phyloP scores from a whole-genome alignment of 163 green algal species.

The Volvox carteri region DNA sequence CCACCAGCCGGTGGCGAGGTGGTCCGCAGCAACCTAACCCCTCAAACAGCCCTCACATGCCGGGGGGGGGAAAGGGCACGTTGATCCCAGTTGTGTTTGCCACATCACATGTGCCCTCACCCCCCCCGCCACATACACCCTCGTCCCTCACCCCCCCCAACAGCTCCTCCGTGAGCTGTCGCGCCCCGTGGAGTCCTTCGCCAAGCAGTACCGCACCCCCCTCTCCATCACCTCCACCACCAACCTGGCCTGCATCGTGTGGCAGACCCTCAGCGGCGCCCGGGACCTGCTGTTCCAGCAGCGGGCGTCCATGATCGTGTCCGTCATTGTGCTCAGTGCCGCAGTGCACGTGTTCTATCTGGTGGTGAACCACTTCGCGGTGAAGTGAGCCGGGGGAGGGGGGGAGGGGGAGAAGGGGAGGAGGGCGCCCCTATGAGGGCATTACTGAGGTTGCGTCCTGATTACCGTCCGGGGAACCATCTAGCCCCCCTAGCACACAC shows the following conservation, averaged over 20 bases:
- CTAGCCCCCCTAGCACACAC: no score
- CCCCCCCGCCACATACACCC: background rate
- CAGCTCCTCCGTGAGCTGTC: constrained; percentile 58
- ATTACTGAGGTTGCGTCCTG: no score
- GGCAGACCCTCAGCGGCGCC: constrained; percentile 66
- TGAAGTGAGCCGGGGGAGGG: constrained; percentile 45
- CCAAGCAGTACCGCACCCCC: constrained; percentile 56
- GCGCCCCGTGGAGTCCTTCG: constrained; percentile 58
- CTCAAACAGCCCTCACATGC: no score
- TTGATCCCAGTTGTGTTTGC: background rate
- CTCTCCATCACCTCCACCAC: constrained; percentile 65
- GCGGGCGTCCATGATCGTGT: constrained; percentile 47
- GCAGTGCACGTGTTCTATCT: constrained; percentile 67
- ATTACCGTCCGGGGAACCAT: no score
- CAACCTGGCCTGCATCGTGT: constrained; percentile 80
- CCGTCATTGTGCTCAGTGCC: constrained; percentile 56
- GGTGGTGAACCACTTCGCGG: constrained; percentile 59
- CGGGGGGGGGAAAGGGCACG: no score
- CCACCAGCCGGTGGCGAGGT: no score
- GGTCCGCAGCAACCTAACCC: no score
- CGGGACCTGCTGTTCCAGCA: constrained; percentile 57
- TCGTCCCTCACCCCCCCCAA: no score
- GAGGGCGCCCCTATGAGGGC: no score
- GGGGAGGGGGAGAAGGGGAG: no score
- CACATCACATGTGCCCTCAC: background rate